A percentile compares a stretch with the other conserved stretches of the same genome.
phyloP scores from a whole-genome alignment of 768 basidiomycete genomes.

The Boletus reticuloceps region DNA sequence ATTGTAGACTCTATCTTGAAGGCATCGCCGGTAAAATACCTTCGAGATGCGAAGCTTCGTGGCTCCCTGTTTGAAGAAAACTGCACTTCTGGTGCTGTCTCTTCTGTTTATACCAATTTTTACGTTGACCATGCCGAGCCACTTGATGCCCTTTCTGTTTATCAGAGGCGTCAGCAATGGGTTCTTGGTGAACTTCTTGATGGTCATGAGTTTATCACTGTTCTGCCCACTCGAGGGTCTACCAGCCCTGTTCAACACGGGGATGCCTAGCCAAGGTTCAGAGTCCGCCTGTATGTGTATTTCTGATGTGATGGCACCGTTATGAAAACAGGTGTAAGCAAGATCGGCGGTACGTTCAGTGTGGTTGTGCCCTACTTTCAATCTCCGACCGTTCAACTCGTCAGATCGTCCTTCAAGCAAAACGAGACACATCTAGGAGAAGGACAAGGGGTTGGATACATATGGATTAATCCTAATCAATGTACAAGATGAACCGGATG shows the following conservation, averaged over 20 bases:
- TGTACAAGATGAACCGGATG: too few relatives aligned
- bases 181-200: not conserved
- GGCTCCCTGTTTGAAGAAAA: conserved; percentile 1
- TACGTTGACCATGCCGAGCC: not conserved
- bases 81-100: conserved; percentile 2
- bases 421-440: too few relatives aligned
- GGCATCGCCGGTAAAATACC: not conserved
- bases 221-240: not conserved
- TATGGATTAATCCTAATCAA: too few relatives aligned
- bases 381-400: too few relatives aligned
- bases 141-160: not conserved
- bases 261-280: too few relatives aligned
- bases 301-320: too few relatives aligned
- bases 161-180: not conserved
- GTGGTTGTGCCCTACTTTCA: too few relatives aligned
- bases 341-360: too few relatives aligned
- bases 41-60: not conserved
- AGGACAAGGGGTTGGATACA: too few relatives aligned
- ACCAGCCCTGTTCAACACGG: not conserved
- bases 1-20: not conserved
- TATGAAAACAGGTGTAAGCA: too few relatives aligned
- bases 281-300: too few relatives aligned
- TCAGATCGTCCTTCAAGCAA: too few relatives aligned
- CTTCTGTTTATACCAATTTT: not conserved
- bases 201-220: not conserved